A percentile compares a stretch with the other conserved stretches of the same genome.
These are phyloP conservation scores for Talinum fruticosum DNA, from an alignment of 148 eudicot genomes.

Conservation along the genomic window DNA sequence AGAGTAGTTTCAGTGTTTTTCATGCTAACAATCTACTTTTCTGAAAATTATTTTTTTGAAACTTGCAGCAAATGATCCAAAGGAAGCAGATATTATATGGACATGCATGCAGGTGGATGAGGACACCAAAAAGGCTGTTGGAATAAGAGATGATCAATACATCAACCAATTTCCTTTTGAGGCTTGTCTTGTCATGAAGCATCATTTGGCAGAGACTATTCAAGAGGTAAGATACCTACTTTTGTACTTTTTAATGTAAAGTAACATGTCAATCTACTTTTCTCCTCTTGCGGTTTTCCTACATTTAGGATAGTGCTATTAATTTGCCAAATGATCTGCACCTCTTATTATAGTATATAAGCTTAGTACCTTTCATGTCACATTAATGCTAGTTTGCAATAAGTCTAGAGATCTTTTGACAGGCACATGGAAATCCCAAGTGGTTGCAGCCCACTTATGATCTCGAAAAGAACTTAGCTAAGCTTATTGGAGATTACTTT, in stretches of 20 bases:
- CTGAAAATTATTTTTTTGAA: not conserved
- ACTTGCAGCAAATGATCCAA: conserved; percentile 76
- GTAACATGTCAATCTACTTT: not conserved
- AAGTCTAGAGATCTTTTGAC: conserved; percentile 12
- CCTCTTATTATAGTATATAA: not conserved
- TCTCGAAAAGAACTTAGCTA: conserved; percentile 80
- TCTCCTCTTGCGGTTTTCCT: not conserved
- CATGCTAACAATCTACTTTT: not conserved
- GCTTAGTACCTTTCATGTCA: not conserved
- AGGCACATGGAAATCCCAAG: conserved; percentile 78
- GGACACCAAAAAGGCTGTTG: conserved; percentile 72
- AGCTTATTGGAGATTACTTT: conserved; percentile 75
- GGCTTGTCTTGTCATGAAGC: conserved; percentile 98
- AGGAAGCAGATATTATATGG: conserved; percentile 96
- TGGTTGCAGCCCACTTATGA: conserved; percentile 97
- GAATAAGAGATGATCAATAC: conserved; percentile 79
- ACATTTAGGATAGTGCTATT: not conserved
- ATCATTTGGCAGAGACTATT: conserved; percentile 87
- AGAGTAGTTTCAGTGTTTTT: not conserved
- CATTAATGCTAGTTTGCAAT: not conserved
- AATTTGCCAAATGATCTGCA: not conserved
- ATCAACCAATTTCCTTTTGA: conserved; percentile 90
- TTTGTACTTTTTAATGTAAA: not conserved
- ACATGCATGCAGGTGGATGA: conserved; percentile 92
- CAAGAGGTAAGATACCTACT: conserved; percentile 51